These are phyloP conservation scores for Polyporus tsugae DNA, from an alignment of 1,284 basidiomycete genomes.

Conservation along the genomic window DNA sequence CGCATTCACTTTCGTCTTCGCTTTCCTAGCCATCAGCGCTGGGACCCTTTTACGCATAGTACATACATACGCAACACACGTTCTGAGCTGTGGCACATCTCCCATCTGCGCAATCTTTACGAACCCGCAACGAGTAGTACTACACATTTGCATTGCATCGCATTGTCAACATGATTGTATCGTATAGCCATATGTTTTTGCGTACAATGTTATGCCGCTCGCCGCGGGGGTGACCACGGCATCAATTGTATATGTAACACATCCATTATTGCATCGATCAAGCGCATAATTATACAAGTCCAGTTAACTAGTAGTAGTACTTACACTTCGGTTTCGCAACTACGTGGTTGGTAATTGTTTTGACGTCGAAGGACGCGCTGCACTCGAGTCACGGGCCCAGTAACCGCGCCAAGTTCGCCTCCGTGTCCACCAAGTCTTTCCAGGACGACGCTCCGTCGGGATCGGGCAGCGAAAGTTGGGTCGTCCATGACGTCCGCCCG, in stretches of 20 bases:
- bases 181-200: constrained; percentile 34
- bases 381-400: too few species aligned
- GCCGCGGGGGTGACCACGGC: constrained; percentile 10
- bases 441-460: too few species aligned
- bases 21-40: neutral
- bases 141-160: neutral
- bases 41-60: constrained; percentile 11
- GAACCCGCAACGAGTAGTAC: constrained; percentile 13
- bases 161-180: constrained; percentile 31
- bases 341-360: too few species aligned
- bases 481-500: too few species aligned
- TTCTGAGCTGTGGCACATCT: neutral
- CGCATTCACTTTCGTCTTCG: neutral
- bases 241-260: constrained; percentile 31
- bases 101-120: constrained; percentile 4
- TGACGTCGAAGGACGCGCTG: too few species aligned
- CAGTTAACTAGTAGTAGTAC: too few species aligned
- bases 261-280: constrained; percentile 2
- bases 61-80: neutral
- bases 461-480: too few species aligned
- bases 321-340: too few species aligned
- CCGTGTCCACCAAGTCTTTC: too few species aligned
- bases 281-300: neutral
- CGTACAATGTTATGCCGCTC: constrained; percentile 22
- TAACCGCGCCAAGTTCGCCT: too few species aligned